phyloP scores from a whole-genome alignment of 176 grass and related monocot species.

The Musa beccarii region DNA sequence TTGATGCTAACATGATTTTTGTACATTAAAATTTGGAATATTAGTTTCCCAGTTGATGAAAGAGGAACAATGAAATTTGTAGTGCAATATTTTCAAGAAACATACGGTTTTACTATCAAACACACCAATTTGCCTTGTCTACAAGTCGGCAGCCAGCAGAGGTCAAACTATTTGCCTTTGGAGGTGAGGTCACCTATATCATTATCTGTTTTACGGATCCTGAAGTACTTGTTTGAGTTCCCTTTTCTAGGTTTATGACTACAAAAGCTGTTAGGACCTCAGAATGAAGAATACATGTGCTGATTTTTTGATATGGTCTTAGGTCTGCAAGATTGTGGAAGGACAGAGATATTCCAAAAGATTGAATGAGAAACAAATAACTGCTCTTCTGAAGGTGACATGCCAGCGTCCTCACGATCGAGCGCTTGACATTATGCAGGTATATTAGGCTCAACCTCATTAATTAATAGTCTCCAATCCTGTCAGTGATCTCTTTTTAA shows the following conservation, averaged over 20 bases:
- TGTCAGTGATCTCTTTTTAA: too few species aligned
- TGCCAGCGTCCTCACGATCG: slow-evolving; percentile 77
- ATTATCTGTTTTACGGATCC: slow-evolving; percentile 4
- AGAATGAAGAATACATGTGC: neutral
- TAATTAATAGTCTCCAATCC: neutral
- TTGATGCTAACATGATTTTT: neutral
- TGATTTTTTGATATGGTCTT: neutral
- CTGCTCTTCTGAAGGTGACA: slow-evolving; percentile 65
- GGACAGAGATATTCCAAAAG: slow-evolving; percentile 89
- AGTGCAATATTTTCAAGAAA: slow-evolving; percentile 95
- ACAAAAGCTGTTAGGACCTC: neutral
- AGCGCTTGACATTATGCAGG: slow-evolving; percentile 73
- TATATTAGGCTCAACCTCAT: slow-evolving; percentile 4
- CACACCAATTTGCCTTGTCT: slow-evolving; percentile 84
- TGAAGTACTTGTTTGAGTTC: neutral
- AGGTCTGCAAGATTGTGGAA: slow-evolving; percentile 97
- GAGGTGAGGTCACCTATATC: slow-evolving; percentile 42
- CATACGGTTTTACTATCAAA: slow-evolving; percentile 81
- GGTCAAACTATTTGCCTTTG: slow-evolving; percentile 92
- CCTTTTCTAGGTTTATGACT: neutral
- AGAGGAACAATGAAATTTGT: slow-evolving; percentile 75
- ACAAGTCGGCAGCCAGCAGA: slow-evolving; percentile 76
- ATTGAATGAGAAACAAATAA: slow-evolving; percentile 85
- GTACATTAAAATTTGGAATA: neutral
- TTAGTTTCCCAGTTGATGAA: slow-evolving; percentile 82